phyloP scores from a whole-genome alignment of 805 yeast species.

The Candida vaughaniae region DNA sequence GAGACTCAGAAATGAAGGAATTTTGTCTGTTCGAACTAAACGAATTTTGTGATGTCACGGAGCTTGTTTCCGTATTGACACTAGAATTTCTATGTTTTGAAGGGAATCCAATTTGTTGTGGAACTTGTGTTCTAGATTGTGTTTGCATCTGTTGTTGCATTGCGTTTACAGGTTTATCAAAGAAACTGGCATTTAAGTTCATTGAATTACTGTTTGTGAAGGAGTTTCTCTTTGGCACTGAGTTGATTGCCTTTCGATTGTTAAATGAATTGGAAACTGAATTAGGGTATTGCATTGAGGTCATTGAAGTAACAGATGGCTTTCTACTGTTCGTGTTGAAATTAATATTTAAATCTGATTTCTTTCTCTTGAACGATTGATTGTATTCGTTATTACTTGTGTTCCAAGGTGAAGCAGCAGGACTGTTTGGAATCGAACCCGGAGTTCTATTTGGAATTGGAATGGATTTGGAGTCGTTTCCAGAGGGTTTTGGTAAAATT shows the following conservation, averaged over 20 bases:
- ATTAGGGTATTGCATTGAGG: constrained; percentile 10
- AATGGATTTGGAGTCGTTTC: constrained; percentile 22
- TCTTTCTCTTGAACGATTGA: constrained; percentile 43
- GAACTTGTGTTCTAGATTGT: too few species aligned
- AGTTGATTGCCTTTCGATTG: constrained; percentile 10
- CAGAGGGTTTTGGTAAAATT: constrained; percentile 40
- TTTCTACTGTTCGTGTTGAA: constrained; percentile 9
- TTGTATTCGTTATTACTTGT: constrained; percentile 14
- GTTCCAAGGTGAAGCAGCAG: constrained; percentile 19
- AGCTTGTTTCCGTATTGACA: constrained; percentile 6
- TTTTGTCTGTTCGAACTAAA: constrained; percentile 11
- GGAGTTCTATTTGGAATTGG: constrained; percentile 26
- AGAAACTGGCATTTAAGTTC: constrained; percentile 21
- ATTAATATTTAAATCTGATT: constrained; percentile 30
- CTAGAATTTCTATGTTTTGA: constrained; percentile 4
- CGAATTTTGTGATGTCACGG: constrained; percentile 10
- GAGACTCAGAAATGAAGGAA: constrained; percentile 9
- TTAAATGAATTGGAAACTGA: constrained; percentile 4
- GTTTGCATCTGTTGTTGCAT: background rate
- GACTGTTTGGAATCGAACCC: constrained; percentile 17
- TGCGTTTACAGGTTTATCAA: constrained; percentile 13
- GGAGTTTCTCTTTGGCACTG: constrained; percentile 15
- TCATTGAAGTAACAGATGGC: constrained; percentile 12
- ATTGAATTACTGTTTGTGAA: constrained; percentile 10
- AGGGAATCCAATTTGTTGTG: constrained; percentile 1